phyloP scores from a whole-genome alignment of 768 basidiomycete genomes.

The Leccinum pellstonianum region DNA sequence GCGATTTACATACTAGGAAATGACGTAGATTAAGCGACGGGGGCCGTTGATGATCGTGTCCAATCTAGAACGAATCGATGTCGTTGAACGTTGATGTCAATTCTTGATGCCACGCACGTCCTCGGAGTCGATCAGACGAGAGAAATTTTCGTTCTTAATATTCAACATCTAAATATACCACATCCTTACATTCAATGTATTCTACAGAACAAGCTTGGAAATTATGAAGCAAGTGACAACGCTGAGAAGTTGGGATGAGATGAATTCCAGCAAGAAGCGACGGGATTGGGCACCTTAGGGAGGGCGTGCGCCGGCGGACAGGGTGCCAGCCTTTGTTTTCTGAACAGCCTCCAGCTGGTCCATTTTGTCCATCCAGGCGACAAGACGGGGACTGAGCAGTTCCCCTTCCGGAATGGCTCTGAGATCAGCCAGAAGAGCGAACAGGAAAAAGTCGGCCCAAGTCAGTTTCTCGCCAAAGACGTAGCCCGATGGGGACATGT shows the following conservation, averaged over 20 bases:
- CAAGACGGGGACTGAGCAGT: slow-evolving; percentile 23
- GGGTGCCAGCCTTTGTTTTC: slow-evolving; percentile 24
- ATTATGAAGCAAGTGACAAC: not conserved
- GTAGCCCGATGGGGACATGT: slow-evolving; percentile 30
- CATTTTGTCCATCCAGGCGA: slow-evolving; percentile 29
- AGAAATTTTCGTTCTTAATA: not conserved
- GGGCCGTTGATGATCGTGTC: not conserved
- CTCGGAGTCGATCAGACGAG: not conserved
- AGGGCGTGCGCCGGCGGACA: slow-evolving; percentile 29
- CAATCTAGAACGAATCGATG: not conserved
- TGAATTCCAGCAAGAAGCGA: not conserved
- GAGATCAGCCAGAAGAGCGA: slow-evolving; percentile 31
- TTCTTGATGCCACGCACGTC: not conserved
- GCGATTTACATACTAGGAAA: slow-evolving; percentile 26
- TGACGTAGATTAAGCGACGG: not conserved
- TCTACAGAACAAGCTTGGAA: not conserved
- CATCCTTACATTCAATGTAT: not conserved
- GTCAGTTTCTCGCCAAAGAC: slow-evolving; percentile 28
- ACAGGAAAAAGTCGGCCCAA: slow-evolving; percentile 37
- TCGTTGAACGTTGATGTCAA: not conserved
- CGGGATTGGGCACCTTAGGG: slow-evolving; percentile 1
- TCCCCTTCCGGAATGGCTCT: slow-evolving; percentile 27
- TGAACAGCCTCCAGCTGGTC: slow-evolving; percentile 24
- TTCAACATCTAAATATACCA: not conserved
- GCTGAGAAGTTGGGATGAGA: not conserved